Evolutionary conservation across 352 stramenopile genomes (phyloP).

Genomic region (Pythium periplocum): DNA sequence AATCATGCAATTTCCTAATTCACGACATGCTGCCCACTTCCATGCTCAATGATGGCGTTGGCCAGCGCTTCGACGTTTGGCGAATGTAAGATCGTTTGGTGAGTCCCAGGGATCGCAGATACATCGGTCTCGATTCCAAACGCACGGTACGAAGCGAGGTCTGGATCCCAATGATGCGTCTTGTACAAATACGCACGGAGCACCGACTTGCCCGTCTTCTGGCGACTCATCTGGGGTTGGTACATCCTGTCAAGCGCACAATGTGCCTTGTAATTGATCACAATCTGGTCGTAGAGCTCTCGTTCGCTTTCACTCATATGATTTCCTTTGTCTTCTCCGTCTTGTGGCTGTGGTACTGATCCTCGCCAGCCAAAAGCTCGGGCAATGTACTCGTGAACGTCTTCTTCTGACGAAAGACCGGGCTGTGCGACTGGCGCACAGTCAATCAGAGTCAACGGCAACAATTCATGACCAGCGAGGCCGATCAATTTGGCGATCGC

Average conservation of each 20-base stretch:
- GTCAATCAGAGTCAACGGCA: constrained; percentile 37
- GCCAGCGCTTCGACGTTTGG: constrained; percentile 25
- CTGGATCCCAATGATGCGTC: constrained; percentile 26
- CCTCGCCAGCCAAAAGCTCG: constrained; percentile 9
- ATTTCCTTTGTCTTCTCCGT: constrained; percentile 12
- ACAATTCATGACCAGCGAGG: constrained; percentile 21
- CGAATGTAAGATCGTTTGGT: constrained; percentile 28
- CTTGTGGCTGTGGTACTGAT: constrained; percentile 8
- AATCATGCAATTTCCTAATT: no score
- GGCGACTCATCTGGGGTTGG: constrained; percentile 8
- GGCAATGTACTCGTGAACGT: constrained; percentile 16
- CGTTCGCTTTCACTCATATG: constrained; percentile 7
- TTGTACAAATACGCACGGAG: constrained; percentile 28
- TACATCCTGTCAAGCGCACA: constrained; percentile 35
- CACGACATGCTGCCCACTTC: no score
- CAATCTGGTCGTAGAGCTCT: constrained; percentile 25
- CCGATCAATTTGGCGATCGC: constrained; percentile 16
- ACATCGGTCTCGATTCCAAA: constrained; percentile 8
- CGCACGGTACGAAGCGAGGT: constrained; percentile 10
- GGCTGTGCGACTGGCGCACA: constrained; percentile 20
- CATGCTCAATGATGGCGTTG: background rate
- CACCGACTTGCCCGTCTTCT: constrained; percentile 2
- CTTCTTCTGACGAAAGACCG: constrained; percentile 1
- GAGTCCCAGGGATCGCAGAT: constrained; percentile 18
- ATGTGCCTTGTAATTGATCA: constrained; percentile 28